Base-by-base conservation (phyloP, 1,284 basidiomycete genomes). In the Tilletia walkeri region DNA sequence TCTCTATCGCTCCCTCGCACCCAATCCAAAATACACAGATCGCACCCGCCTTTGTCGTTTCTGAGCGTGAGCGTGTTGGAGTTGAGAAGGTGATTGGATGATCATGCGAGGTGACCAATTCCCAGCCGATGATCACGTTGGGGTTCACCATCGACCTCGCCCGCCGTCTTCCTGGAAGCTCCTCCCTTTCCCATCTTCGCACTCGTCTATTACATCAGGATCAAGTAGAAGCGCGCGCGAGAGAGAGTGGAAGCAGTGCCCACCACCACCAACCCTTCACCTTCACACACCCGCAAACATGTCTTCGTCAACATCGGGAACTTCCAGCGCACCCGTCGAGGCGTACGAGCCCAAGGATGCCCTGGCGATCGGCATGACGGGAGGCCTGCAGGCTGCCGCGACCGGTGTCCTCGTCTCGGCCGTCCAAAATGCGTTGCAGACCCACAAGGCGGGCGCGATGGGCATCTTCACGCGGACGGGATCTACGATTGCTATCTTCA, bases 381-480 rank as follows among this genome's bases (percentile, higher is more conserved):
- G 78, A 4, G 80, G 70, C 2, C 70, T 70, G 48, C 69, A 69
- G 10, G 73, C 76, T 41, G 80, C 76, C 39, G 79, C 72, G 54
- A 77, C 71, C 9, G 82, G 82, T 56, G 69, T 81, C 14, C 47
- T 82, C 18, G 75, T 82, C 72, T 79, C 76, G 20, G 78, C 82
- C 41, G 75, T 82, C 20, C 80, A 83, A 72, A 83, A 83, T 73
- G 76, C 75, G 67, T 54, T 81, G 41, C 72, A 74, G 70, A 80
- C 73, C 69, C 94, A 96, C 85, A 88, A 90, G 70, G 88, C 88
- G 77, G 94, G 94, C 77, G 93, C 93, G n/a, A 87, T 91, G 84
- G 94, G 94, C 85, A 88, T 93, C 84, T 86, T 93, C 72, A 91
- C 91, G 67, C 86, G 90, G 75, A 91, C 88, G 67, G 91, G 93